These are phyloP conservation scores for Penicillium sp. DNA, from an alignment of 2,329 filamentous ascomycete genomes.

Conservation along the genomic window DNA sequence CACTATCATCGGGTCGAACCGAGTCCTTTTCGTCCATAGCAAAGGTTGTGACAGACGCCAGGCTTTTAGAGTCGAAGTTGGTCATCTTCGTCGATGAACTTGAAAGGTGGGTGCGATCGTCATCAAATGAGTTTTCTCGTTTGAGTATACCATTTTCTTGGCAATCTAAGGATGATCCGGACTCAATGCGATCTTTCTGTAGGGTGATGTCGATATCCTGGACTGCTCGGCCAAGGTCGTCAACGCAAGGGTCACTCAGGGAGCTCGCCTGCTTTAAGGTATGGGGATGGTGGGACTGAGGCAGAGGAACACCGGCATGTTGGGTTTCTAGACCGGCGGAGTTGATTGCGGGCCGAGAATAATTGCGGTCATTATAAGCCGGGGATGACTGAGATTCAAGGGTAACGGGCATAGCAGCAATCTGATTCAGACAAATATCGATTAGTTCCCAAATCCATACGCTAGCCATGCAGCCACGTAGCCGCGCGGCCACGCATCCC, in stretches of 20 bases:
- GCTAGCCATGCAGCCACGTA: too few relatives aligned
- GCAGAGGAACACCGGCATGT: constrained; percentile 20
- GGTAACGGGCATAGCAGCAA: constrained; percentile 48
- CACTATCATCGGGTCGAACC: constrained; percentile 90
- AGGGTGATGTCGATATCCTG: constrained; percentile 37
- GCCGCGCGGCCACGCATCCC: too few relatives aligned
- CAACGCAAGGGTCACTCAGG: constrained; percentile 29
- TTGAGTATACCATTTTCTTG: constrained; percentile 37
- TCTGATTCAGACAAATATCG: constrained; percentile 29
- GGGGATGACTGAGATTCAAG: constrained; percentile 30
- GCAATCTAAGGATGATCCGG: constrained; percentile 32
- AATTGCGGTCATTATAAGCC: constrained; percentile 32
- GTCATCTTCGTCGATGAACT: constrained; percentile 77
- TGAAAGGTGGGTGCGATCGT: constrained; percentile 57
- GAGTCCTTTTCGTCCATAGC: constrained; percentile 98
- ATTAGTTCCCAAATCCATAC: neutral
- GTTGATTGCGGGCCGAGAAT: constrained; percentile 24
- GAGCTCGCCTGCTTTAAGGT: constrained; percentile 22
- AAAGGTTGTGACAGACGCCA: constrained; percentile 91
- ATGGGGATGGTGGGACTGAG: constrained; percentile 23
- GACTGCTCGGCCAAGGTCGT: constrained; percentile 38
- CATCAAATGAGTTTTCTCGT: constrained; percentile 45
- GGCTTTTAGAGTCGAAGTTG: constrained; percentile 91
- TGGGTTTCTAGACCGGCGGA: constrained; percentile 24
- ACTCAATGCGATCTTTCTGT: constrained; percentile 30